Conservation (phyloP, 208 protist genomes). For the Plasmodiophora brassicae region DNA sequence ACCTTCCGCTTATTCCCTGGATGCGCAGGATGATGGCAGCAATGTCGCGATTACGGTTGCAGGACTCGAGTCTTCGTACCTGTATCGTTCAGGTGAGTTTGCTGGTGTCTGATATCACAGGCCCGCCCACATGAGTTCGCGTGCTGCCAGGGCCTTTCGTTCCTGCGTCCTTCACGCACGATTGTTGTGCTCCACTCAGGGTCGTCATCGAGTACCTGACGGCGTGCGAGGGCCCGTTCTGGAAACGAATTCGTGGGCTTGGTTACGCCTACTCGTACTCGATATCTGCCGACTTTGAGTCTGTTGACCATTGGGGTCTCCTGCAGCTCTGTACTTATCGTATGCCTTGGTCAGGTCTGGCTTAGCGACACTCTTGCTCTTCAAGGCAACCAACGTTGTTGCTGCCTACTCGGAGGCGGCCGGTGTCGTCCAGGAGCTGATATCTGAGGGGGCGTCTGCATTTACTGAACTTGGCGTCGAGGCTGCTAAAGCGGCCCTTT, state of each 20-base stretch:
- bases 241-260: slow-evolving; percentile 37
- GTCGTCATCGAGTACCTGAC: background rate
- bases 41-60: background rate
- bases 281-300: background rate
- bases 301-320: no score
- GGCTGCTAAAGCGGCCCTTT: background rate
- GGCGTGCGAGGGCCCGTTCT: slow-evolving; percentile 11
- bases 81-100: background rate
- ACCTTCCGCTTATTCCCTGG: background rate
- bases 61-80: background rate
- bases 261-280: background rate
- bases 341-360: no score
- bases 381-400: background rate
- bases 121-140: no score
- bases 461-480: background rate
- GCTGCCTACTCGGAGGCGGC: background rate
- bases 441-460: background rate
- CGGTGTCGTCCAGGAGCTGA: background rate
- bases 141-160: background rate
- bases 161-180: background rate
- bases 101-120: no score
- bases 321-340: no score
- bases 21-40: background rate
- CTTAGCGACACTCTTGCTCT: background rate
- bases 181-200: background rate